Conservation (phyloP, 495 filamentous ascomycete species). For the Hyaloscypha hepaticicola region DNA sequence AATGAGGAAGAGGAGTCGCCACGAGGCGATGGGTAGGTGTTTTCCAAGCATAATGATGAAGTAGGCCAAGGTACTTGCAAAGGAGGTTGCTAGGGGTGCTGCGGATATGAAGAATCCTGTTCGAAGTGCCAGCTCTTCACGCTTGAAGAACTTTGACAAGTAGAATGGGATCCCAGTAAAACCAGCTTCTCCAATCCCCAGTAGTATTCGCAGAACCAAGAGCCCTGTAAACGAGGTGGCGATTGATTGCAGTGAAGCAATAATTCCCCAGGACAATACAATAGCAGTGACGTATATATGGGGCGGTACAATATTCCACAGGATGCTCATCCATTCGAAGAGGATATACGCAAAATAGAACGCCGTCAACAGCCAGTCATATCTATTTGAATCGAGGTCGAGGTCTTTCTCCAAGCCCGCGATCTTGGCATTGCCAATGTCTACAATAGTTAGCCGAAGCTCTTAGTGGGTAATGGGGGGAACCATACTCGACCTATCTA, state of each 20-base stretch:
- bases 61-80: constrained; percentile 81
- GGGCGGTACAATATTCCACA: constrained; percentile 68
- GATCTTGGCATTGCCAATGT: constrained; percentile 78
- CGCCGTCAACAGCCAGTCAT: constrained; percentile 75
- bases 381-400: constrained; percentile 63
- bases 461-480: not conserved
- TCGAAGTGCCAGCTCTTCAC: constrained; percentile 77
- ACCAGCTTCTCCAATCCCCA: constrained; percentile 73
- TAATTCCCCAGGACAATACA: constrained; percentile 65
- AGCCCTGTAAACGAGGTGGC: constrained; percentile 68
- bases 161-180: constrained; percentile 81
- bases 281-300: constrained; percentile 63
- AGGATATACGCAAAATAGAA: constrained; percentile 70
- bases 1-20: constrained; percentile 83
- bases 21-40: constrained; percentile 64
- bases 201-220: constrained; percentile 62
- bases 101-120: constrained; percentile 81
- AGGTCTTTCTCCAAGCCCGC: constrained; percentile 71
- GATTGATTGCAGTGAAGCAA: constrained; percentile 71
- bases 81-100: constrained; percentile 79
- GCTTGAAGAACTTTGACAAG: constrained; percentile 82
- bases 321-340: constrained; percentile 73
- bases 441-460: constrained; percentile 37
- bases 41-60: constrained; percentile 65
- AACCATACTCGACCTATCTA: constrained; percentile 71